A percentile compares a stretch with the other conserved stretches of the same genome.
Evolutionary conservation across 495 filamentous ascomycete genomes (phyloP).

Genomic region (Lepidopterella palustris): DNA sequence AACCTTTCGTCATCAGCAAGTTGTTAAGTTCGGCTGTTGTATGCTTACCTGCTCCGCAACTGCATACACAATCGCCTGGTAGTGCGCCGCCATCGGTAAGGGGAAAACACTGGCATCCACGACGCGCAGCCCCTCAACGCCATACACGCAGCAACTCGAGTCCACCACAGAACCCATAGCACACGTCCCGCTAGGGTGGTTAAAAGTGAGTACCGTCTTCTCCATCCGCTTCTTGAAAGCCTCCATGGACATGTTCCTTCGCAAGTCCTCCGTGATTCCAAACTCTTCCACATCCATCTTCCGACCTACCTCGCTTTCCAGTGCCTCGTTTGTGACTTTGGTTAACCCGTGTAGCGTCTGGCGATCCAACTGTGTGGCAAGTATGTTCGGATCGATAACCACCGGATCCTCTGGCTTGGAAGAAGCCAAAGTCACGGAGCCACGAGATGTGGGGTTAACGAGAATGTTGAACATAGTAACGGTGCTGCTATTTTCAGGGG

Average conservation of each 20-base stretch:
- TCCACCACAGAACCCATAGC: slow-evolving; percentile 44
- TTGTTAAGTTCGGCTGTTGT: neutral
- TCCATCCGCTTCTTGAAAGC: neutral
- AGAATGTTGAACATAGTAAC: neutral
- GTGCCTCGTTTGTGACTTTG: neutral
- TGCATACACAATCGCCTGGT: slow-evolving; percentile 11
- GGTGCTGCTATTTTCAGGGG: neutral
- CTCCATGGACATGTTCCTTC: neutral
- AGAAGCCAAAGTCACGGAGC: neutral
- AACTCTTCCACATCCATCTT: neutral
- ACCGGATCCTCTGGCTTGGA: neutral
- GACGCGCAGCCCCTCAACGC: slow-evolving; percentile 14
- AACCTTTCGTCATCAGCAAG: neutral
- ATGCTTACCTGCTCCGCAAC: slow-evolving; percentile 4
- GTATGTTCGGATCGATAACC: neutral
- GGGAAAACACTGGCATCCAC: slow-evolving; percentile 20
- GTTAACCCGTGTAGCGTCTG: neutral
- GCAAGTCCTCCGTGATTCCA: neutral
- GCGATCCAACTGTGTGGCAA: neutral
- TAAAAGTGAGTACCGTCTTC: neutral
- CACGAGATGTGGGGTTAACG: neutral
- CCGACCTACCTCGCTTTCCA: neutral
- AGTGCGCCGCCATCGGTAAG: slow-evolving; percentile 8
- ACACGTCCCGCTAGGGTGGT: slow-evolving; percentile 40
- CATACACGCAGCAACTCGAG: slow-evolving; percentile 10